Percentiles rank a stretch among this genome's conserved stretches.
These are phyloP conservation scores for Rhodotorula sp. DNA, from an alignment of 1,284 basidiomycete species.

Conservation along the genomic window DNA sequence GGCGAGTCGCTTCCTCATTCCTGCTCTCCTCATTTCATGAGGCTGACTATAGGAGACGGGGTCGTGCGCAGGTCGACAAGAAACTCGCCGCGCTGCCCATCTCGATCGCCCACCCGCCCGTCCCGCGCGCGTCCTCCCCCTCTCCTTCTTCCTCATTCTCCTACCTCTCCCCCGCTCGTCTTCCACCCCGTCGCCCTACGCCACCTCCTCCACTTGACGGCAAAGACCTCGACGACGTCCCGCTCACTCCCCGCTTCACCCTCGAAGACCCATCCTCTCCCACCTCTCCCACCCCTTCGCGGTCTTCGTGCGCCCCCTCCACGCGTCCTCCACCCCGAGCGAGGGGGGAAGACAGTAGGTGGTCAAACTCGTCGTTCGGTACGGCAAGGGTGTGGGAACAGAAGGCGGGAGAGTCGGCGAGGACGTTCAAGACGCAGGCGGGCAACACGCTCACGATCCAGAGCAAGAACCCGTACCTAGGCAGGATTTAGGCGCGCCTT, in stretches of 20 bases:
- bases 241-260: constrained; percentile 13
- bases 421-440: constrained; percentile 24
- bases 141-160: background rate
- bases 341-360: background rate
- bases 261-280: constrained; percentile 25
- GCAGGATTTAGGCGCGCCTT: too few relatives aligned
- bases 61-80: constrained; percentile 17
- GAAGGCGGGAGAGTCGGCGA: constrained; percentile 4
- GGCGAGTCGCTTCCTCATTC: constrained; percentile 4
- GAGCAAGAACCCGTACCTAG: background rate
- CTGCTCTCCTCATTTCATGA: background rate
- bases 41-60: background rate
- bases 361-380: background rate
- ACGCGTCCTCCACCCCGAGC: background rate
- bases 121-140: constrained; percentile 10
- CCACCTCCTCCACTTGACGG: constrained; percentile 3
- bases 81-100: constrained; percentile 27
- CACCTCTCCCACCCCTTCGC: constrained; percentile 15
- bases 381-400: background rate
- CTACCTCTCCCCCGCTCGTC: background rate
- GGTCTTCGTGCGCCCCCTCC: constrained; percentile 5
- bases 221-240: background rate
- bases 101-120: constrained; percentile 26
- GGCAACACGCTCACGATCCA: constrained; percentile 22
- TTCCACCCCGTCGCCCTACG: background rate